Conservation (phyloP, 805 yeast species). For the Schizosaccharomyces pombe region ASM294v3 CU329670.1:4969501-4970000, state of each 20-base stretch:
- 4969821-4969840: too few relatives aligned
- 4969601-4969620: not conserved
- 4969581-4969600: not conserved
- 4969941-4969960: conserved; percentile 4
- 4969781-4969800: not conserved
- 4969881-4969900: not conserved
- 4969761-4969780: not conserved
- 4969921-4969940: conserved; percentile 4
- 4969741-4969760: too few relatives aligned
- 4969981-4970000: conserved; percentile 4
- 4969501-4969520: conserved; percentile 49
- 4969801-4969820: too few relatives aligned
- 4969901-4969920: not conserved
- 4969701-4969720: too few relatives aligned
- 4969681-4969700: too few relatives aligned
- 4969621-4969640: too few relatives aligned
- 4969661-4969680: too few relatives aligned
- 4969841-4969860: not conserved
- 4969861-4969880: too few relatives aligned
- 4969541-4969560: conserved; percentile 22
- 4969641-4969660: too few relatives aligned
- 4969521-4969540: conserved; percentile 53
- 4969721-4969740: not conserved
- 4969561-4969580: not conserved
- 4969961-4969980: conserved; percentile 1